Base-by-base conservation (phyloP, 1,284 basidiomycete species). In the Cryptococcus maquisensis region DNA sequence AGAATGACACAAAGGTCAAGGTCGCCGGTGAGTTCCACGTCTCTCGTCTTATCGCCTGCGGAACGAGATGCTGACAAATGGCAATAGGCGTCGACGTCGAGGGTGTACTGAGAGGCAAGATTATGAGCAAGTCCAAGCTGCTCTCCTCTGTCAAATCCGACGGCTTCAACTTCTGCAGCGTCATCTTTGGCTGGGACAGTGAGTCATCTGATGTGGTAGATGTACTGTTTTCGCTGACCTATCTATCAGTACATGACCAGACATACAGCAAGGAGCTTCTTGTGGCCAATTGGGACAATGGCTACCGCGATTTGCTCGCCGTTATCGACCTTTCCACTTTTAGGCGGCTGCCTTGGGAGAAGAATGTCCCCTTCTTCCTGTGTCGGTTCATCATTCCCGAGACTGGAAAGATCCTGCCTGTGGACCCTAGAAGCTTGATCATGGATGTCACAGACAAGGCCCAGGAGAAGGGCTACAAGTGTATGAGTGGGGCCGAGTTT, bases 81-180 rank as follows among this genome's bases (percentile, higher is more conserved):
- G 2, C 15, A 15, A 10, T 53, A 77, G 75, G 74, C 36, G 60
- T 76, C 55, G 75, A 72, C 87, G 90, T 94, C 45, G 95, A 98
- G 74, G 95, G 95, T 37, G 84, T 98, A 18, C 81, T 97, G 15
- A 82, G 94, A 46, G 94, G 94, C 46, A 98, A 97, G 77, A 88
- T 88, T 74, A 92, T 96, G 88, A 89, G 88, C 28, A 96, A 90
- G 77, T 81, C 86, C 51, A 98, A 98, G 77, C 96, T 98, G 69
- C 72, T 98, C 28, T 87, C 86, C 47, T 86, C 88, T 0, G 87
- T 82, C n/a, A 84, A 86, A 55, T 83, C 85, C 3, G 83, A 87
- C 55, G 90, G 90, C 0, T 94, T 95, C 72, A 90, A 90, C 3
- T 96, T 95, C 78, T 93, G 90, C 76, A 89, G 87, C 61, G 90